Evolutionary conservation across 345 rosid species (phyloP).

Genomic region (Camelina neglecta): DNA sequence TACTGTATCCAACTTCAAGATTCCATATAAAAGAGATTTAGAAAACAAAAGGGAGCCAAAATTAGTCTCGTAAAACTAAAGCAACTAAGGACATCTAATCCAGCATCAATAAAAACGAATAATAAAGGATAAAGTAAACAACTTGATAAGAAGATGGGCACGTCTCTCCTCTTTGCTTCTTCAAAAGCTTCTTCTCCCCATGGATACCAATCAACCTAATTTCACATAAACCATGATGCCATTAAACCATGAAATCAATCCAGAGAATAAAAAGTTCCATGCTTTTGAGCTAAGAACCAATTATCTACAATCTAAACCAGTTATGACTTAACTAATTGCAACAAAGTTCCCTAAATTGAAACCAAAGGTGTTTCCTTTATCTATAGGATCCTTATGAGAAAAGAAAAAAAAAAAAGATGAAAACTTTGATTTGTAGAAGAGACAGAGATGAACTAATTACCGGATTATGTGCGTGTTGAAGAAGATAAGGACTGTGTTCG

Average conservation of each 20-base stretch:
- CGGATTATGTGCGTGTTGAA: conserved; percentile 91
- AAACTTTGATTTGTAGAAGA: conserved; percentile 6
- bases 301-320: conserved; percentile 15
- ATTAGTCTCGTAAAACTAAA: conserved; percentile 24
- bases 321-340: conserved; percentile 11
- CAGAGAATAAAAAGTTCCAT: background rate
- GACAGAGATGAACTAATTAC: conserved; percentile 38
- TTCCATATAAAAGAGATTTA: conserved; percentile 34
- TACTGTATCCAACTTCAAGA: conserved; percentile 95
- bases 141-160: conserved; percentile 95
- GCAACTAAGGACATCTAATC: background rate
- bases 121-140: conserved; percentile 27
- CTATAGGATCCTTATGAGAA: background rate
- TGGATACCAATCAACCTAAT: conserved; percentile 84
- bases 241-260: conserved; percentile 8
- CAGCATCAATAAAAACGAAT: background rate
- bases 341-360: background rate
- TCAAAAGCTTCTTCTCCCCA: conserved; percentile 96
- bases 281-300: conserved; percentile 15
- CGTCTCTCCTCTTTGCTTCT: conserved; percentile 76
- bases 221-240: conserved; percentile 22
- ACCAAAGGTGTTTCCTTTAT: conserved; percentile 9
- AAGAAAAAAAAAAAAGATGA: background rate
- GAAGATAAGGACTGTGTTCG: conserved; percentile 92
- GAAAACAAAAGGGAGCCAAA: conserved; percentile 29